Evolutionary conservation across 257 asterid species (phyloP), one percentile per base, ranked within the genome.

Genomic region (Solanum chiquidenum): DNA sequence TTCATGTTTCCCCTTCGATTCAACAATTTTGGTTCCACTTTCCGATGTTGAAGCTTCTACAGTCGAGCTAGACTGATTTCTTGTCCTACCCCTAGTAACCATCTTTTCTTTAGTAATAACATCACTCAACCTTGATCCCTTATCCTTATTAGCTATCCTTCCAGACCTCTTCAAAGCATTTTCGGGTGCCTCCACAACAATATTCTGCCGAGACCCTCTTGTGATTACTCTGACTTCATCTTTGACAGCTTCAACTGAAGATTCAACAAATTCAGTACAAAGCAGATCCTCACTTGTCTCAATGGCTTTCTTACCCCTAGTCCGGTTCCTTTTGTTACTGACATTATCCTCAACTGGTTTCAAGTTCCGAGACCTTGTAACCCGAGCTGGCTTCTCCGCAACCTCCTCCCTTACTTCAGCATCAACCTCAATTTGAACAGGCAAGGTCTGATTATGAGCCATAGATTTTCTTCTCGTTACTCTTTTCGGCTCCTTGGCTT

Each of bases 301-400:
- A 34, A 80, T 83, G 49, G 4, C 83, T 34, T 40, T 66, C 27
- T 55, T 72, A 42, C 25, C 91, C 73, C 77, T 86, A 86, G 87
- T 90, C 87, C 90, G 92, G 83, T 73, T 86, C 83, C 87, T 89
- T 44, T 60, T 89, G 91, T 83, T 85, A 40, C 29, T 37, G 23
- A 37, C 60, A 88, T 86, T 73, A 46, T 44, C 90, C 84, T 89
- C 92, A 29, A 58, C 68, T 88, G 87, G 40, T 74, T 72, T 88
- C 90, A 85, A 84, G 75, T 89, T 69, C 76, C 90, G 86, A 33
- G 93, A 86, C 92, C 93, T 88, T 18, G 93, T 89, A 71, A 87
- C 46, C 71, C 42, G 69, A 46, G 69, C 69, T 49, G 86, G 86
- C 69, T 82, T 49, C 71, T 90, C 88, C 89, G 76, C 89, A 68